Conservation (phyloP, 768 basidiomycete genomes). For the Russula emetica region DNA sequence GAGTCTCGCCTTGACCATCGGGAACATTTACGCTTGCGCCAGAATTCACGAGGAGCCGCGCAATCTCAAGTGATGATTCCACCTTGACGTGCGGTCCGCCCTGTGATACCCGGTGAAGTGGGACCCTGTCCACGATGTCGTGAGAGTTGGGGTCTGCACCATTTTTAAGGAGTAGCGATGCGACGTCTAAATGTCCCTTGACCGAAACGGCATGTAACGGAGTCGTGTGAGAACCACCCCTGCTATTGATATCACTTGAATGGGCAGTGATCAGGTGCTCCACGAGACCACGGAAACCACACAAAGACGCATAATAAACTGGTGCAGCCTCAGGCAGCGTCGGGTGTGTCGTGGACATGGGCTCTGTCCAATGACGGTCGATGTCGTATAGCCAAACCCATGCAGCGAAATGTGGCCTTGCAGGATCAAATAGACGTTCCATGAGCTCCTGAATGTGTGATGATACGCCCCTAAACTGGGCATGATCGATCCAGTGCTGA, state of each 20-base stretch:
- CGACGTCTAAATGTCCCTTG: background rate
- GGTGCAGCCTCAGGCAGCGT: background rate
- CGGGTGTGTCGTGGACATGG: background rate
- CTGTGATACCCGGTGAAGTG: background rate
- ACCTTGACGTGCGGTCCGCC: background rate
- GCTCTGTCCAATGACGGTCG: background rate
- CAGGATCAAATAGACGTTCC: background rate
- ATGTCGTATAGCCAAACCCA: background rate
- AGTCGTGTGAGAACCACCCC: background rate
- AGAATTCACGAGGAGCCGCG: background rate
- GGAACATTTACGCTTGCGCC: background rate
- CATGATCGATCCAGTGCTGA: background rate
- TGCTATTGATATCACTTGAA: background rate
- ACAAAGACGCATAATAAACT: background rate
- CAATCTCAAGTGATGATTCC: background rate
- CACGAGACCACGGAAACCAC: background rate
- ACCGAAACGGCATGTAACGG: background rate
- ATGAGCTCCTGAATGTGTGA: background rate
- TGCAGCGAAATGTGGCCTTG: background rate
- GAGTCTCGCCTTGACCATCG: background rate
- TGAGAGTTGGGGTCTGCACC: background rate
- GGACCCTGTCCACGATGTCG: background rate
- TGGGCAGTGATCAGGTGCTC: background rate
- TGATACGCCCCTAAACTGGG: background rate
- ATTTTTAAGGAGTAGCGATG: background rate